Percentiles rank a stretch among this genome's conserved stretches.
Conservation (phyloP, 2,329 filamentous ascomycete genomes). For the Metarhizium robertsii region DNA sequence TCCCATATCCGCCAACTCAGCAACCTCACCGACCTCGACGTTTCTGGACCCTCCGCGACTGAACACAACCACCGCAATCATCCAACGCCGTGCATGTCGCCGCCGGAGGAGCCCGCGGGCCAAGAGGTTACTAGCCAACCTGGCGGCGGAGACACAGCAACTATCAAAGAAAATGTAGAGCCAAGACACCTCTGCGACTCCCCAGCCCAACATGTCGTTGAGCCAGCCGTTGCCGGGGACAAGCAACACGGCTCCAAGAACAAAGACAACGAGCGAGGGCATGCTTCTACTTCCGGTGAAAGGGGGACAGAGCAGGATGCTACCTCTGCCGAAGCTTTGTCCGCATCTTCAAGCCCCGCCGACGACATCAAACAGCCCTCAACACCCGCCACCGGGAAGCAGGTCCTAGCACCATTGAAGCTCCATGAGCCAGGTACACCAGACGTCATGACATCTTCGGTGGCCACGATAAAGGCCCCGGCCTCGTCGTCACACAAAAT, state of each 20-base stretch:
- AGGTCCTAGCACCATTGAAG: constrained; percentile 10
- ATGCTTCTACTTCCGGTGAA: neutral
- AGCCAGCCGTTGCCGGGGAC: neutral
- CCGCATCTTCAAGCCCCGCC: neutral
- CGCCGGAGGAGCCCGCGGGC: constrained; percentile 20
- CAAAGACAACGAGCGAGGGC: neutral
- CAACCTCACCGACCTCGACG: neutral
- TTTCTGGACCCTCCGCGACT: neutral
- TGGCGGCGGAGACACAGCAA: constrained; percentile 2
- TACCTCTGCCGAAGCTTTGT: neutral
- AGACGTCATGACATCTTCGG: constrained; percentile 35
- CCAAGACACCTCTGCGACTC: neutral
- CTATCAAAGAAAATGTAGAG: constrained; percentile 1
- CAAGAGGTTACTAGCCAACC: constrained; percentile 10
- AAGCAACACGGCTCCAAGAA: neutral
- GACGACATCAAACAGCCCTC: neutral
- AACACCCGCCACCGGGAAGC: constrained; percentile 15
- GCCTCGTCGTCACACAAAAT: constrained; percentile 24
- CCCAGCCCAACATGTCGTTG: neutral
- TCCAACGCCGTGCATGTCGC: constrained; percentile 24
- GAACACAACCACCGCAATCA: neutral
- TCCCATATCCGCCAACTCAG: neutral
- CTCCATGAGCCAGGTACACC: constrained; percentile 6
- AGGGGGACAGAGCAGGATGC: neutral
- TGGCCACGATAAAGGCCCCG: constrained; percentile 39